Conservation (phyloP, 768 basidiomycete genomes). For the Naganishia friedmannii region DNA sequence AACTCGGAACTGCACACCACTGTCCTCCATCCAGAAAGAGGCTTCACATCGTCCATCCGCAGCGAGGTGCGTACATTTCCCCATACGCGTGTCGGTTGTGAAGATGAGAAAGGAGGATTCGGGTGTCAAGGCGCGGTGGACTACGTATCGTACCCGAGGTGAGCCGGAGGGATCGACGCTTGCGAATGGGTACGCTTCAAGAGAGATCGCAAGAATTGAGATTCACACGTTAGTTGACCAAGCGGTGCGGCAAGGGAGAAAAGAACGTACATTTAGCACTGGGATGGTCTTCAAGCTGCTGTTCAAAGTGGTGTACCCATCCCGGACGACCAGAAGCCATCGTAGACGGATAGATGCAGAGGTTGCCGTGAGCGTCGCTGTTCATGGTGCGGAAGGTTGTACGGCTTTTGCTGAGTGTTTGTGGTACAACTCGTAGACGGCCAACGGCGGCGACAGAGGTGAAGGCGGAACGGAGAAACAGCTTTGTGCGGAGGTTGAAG, state of each 20-base stretch:
- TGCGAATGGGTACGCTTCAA: slow-evolving; percentile 25
- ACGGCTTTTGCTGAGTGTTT: not conserved
- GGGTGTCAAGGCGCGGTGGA: slow-evolving; percentile 46
- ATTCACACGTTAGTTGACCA: not conserved
- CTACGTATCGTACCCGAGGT: slow-evolving; percentile 39
- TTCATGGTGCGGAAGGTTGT: not conserved
- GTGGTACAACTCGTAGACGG: not conserved
- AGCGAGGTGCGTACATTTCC: slow-evolving; percentile 43
- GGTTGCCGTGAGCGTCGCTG: slow-evolving; percentile 8
- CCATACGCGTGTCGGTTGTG: slow-evolving; percentile 50
- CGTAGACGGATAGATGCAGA: not conserved
- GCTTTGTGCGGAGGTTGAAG: not conserved
- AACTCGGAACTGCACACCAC: slow-evolving; percentile 48
- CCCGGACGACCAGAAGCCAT: slow-evolving; percentile 21
- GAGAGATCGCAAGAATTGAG: not conserved
- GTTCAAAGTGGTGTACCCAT: slow-evolving; percentile 24
- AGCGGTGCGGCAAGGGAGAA: not conserved
- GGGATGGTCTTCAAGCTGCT: slow-evolving; percentile 18
- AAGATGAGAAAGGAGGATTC: slow-evolving; percentile 39
- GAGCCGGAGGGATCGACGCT: slow-evolving; percentile 9
- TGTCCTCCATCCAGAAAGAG: slow-evolving; percentile 48
- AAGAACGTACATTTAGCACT: slow-evolving; percentile 24
- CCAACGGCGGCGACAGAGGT: not conserved
- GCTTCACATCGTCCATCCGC: slow-evolving; percentile 39
- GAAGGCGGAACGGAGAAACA: not conserved